Conservation (phyloP, 2,329 filamentous ascomycete species). For the Amauroascus verrucosus region DNA sequence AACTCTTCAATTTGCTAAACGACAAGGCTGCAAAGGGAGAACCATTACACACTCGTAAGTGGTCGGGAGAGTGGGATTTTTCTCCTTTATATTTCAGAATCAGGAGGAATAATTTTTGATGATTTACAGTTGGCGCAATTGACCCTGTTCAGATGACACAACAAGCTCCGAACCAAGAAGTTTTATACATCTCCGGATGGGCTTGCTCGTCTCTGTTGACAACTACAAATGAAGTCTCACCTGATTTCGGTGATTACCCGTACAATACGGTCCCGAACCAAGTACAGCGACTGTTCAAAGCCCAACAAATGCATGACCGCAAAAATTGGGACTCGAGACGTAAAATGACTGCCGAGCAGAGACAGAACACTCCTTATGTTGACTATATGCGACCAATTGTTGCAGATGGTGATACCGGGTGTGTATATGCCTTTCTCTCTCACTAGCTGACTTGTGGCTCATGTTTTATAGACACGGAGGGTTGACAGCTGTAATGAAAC, state of each 20-base stretch:
- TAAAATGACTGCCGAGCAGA: slow-evolving; percentile 63
- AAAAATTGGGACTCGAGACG: slow-evolving; percentile 84
- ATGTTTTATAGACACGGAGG: slow-evolving; percentile 60
- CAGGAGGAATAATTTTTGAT: neutral
- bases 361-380: slow-evolving; percentile 65
- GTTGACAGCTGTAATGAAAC: slow-evolving; percentile 82
- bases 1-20: slow-evolving; percentile 81
- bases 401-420: slow-evolving; percentile 87
- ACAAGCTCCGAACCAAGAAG: slow-evolving; percentile 89
- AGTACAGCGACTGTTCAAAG: slow-evolving; percentile 90
- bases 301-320: slow-evolving; percentile 91
- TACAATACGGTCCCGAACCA: slow-evolving; percentile 99
- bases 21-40: slow-evolving; percentile 67
- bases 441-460: neutral
- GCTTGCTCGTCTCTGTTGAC: slow-evolving; percentile 91
- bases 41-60: slow-evolving; percentile 83
- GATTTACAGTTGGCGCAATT: slow-evolving; percentile 74
- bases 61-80: too few relatives aligned
- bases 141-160: slow-evolving; percentile 99
- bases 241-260: slow-evolving; percentile 96
- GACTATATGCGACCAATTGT: slow-evolving; percentile 94
- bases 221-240: slow-evolving; percentile 90
- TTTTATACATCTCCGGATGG: slow-evolving; percentile 94
- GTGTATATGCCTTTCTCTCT: neutral
- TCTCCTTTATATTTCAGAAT: slow-evolving; percentile 2